Evolutionary conservation across 2,329 filamentous ascomycete genomes (phyloP).

Genomic region (Nothophoma quercina): DNA sequence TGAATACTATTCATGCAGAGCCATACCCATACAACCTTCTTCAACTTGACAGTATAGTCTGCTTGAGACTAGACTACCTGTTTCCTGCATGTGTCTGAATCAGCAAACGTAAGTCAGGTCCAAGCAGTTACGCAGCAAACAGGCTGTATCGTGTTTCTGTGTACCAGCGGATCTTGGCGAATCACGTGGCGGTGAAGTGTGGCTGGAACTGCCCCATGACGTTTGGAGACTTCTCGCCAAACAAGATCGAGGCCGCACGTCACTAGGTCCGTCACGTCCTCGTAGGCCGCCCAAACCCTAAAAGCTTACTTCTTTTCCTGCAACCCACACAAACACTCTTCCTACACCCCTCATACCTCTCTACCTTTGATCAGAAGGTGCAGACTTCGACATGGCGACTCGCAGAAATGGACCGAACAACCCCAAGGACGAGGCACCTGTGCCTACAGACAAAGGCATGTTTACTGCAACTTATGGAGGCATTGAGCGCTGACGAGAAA

Average conservation of each 20-base stretch:
- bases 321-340: slow-evolving; percentile 1
- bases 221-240: slow-evolving; percentile 16
- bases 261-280: slow-evolving; percentile 6
- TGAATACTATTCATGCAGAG: too few species aligned
- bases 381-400: slow-evolving; percentile 10
- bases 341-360: background rate
- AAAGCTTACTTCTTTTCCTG: slow-evolving; percentile 5
- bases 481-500: background rate
- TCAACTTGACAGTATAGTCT: background rate
- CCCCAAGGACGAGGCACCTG: slow-evolving; percentile 39
- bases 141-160: background rate
- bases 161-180: slow-evolving; percentile 12
- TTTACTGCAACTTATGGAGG: background rate
- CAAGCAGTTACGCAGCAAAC: background rate
- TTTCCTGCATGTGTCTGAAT: background rate
- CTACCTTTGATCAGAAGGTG: background rate
- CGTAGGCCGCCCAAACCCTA: slow-evolving; percentile 5
- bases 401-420: slow-evolving; percentile 17
- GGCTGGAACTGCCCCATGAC: slow-evolving; percentile 19
- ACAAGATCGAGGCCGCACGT: slow-evolving; percentile 15
- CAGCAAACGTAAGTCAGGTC: background rate
- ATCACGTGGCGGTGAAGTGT: slow-evolving; percentile 15
- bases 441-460: slow-evolving; percentile 15
- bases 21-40: too few species aligned
- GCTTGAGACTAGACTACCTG: background rate